phyloP scores from a whole-genome alignment of 148 eudicot species.

The Silene latifolia region DNA sequence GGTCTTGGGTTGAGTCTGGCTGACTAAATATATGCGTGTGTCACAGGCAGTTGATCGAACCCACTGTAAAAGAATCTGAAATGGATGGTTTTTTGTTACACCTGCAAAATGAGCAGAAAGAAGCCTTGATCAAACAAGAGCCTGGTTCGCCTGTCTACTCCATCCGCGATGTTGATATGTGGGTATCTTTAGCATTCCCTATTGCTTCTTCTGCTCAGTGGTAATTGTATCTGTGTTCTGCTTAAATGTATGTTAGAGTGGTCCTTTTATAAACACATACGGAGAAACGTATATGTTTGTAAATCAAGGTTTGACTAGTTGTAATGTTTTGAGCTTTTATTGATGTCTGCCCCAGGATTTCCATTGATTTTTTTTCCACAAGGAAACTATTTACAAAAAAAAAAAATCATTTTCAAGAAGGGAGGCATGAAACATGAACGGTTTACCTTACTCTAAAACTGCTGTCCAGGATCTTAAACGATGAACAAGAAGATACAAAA shows the following conservation, averaged over 20 bases:
- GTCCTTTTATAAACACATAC: background rate
- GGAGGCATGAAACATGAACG: background rate
- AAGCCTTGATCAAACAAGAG: conserved; percentile 68
- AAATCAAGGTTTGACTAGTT: background rate
- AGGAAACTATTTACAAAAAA: too few species aligned
- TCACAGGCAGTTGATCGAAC: conserved; percentile 49
- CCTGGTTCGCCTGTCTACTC: conserved; percentile 78
- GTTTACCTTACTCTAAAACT: conserved; percentile 14
- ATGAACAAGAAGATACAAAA: conserved; percentile 54
- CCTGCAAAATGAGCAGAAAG: conserved; percentile 79
- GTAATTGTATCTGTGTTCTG: background rate
- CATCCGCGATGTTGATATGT: conserved; percentile 19
- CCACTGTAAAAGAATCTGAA: background rate
- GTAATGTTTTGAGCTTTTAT: background rate
- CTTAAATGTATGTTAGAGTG: background rate
- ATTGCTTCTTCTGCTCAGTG: background rate
- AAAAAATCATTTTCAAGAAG: background rate
- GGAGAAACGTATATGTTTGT: background rate
- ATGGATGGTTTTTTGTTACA: conserved; percentile 85
- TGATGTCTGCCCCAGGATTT: background rate
- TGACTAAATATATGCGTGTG: conserved; percentile 9
- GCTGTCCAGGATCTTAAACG: conserved; percentile 55
- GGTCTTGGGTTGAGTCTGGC: background rate
- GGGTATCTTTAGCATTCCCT: background rate
- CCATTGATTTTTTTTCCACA: background rate